These are phyloP conservation scores for Kazachstania bromeliacearum DNA, from an alignment of 805 yeast genomes.

Conservation along the genomic window DNA sequence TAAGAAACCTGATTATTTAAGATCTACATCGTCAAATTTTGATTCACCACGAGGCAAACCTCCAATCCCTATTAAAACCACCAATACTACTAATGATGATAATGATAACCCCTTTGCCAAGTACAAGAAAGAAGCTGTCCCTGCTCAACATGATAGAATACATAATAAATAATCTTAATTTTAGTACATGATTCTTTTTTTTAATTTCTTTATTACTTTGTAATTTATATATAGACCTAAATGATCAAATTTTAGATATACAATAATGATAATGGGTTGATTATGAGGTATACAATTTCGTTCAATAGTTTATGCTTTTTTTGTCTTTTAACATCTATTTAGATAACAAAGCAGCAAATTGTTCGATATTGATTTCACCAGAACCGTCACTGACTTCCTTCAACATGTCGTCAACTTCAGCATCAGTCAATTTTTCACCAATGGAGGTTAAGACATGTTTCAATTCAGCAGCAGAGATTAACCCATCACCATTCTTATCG, in stretches of 20 bases:
- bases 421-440: slow-evolving; percentile 93
- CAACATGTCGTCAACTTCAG: slow-evolving; percentile 95
- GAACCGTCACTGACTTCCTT: slow-evolving; percentile 93
- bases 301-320: no score
- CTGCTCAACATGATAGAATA: slow-evolving; percentile 29
- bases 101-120: slow-evolving; percentile 31
- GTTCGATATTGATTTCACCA: slow-evolving; percentile 95
- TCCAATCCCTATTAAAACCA: no score
- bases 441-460: slow-evolving; percentile 95
- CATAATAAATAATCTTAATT: slow-evolving; percentile 11
- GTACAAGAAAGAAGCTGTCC: slow-evolving; percentile 33
- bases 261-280: no score
- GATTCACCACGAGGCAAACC: no score
- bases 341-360: slow-evolving; percentile 85
- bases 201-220: neutral
- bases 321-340: no score
- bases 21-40: no score
- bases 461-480: slow-evolving; percentile 91
- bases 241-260: no score
- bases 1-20: no score
- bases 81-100: slow-evolving; percentile 12
- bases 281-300: no score
- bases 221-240: neutral
- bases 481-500: slow-evolving; percentile 94
- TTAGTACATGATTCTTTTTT: neutral